These are phyloP conservation scores for Parietaria judaica DNA, from an alignment of 306 rosid genomes.

Conservation along the genomic window DNA sequence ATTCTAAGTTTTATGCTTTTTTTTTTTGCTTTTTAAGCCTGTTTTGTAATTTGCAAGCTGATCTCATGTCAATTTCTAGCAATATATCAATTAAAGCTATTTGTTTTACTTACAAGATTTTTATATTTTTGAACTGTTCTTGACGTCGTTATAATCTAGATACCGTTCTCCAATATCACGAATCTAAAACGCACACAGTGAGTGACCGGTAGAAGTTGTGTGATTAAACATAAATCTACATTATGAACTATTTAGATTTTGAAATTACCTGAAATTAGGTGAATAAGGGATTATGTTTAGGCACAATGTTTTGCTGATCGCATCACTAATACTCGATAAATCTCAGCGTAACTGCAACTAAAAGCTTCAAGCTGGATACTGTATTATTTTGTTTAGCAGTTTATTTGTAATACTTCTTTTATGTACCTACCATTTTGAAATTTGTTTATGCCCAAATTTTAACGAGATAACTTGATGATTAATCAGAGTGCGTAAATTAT, in stretches of 20 bases:
- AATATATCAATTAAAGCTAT: background rate
- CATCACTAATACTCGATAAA: too few species aligned
- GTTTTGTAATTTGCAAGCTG: background rate
- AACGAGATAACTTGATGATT: conserved; percentile 14
- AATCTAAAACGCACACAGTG: too few species aligned
- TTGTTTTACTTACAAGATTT: background rate
- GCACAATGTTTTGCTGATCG: too few species aligned
- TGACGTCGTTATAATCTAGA: background rate
- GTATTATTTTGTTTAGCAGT: background rate
- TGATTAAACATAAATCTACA: too few species aligned
- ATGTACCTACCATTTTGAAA: conserved; percentile 11
- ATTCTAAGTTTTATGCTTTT: conserved; percentile 2
- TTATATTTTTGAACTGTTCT: too few species aligned
- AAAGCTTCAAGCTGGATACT: background rate
- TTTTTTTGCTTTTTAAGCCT: background rate
- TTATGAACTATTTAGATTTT: too few species aligned
- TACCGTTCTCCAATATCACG: too few species aligned
- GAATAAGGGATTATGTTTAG: too few species aligned
- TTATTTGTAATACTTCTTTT: conserved; percentile 6
- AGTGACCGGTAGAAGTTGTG: too few species aligned
- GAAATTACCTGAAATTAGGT: too few species aligned
- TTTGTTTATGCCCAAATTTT: conserved; percentile 8
- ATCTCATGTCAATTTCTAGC: conserved; percentile 1
- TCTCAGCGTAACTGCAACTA: conserved; percentile 17
- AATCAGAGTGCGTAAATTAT: conserved; percentile 23